A percentile compares a stretch with the other conserved stretches of the same genome.
These are phyloP conservation scores for Prunus armeniaca DNA, from an alignment of 306 rosid genomes.

Conservation along the genomic window DNA sequence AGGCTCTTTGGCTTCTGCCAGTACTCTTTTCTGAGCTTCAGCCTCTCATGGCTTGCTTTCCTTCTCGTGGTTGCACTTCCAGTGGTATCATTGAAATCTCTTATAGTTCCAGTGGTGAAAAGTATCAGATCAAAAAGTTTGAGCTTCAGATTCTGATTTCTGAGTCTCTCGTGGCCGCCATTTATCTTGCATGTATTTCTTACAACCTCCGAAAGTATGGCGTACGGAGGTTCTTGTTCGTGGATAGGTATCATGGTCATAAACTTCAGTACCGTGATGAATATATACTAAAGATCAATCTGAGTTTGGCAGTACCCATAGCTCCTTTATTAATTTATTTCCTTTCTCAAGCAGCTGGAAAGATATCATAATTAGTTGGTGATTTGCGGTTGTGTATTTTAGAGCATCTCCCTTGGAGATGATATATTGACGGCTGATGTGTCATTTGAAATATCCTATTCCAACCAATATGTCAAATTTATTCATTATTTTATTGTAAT, in stretches of 20 bases:
- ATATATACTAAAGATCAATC: slow-evolving; percentile 32
- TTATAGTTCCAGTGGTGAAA: slow-evolving; percentile 23
- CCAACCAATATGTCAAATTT: too few relatives aligned
- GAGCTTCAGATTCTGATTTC: slow-evolving; percentile 40
- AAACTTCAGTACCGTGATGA: slow-evolving; percentile 35
- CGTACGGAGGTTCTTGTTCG: slow-evolving; percentile 39
- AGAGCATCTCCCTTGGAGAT: too few relatives aligned
- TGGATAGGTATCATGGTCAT: slow-evolving; percentile 33
- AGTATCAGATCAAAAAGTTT: slow-evolving; percentile 37
- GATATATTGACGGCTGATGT: too few relatives aligned
- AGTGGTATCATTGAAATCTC: slow-evolving; percentile 4
- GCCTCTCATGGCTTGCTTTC: slow-evolving; percentile 42
- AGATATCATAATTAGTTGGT: too few relatives aligned
- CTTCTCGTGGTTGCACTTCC: slow-evolving; percentile 37
- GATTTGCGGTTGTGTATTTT: too few relatives aligned
- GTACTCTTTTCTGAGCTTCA: slow-evolving; percentile 23
- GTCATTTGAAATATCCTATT: too few relatives aligned
- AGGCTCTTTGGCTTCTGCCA: slow-evolving; percentile 38
- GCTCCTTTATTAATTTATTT: neutral
- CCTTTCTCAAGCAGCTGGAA: neutral
- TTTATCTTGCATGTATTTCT: slow-evolving; percentile 43
- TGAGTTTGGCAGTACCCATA: slow-evolving; percentile 10
- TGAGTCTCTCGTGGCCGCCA: slow-evolving; percentile 36
- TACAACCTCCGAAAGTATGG: slow-evolving; percentile 48
- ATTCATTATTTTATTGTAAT: too few relatives aligned